These are phyloP conservation scores for Marasmius oreades DNA, from an alignment of 1,284 basidiomycete species.

Conservation along the genomic window DNA sequence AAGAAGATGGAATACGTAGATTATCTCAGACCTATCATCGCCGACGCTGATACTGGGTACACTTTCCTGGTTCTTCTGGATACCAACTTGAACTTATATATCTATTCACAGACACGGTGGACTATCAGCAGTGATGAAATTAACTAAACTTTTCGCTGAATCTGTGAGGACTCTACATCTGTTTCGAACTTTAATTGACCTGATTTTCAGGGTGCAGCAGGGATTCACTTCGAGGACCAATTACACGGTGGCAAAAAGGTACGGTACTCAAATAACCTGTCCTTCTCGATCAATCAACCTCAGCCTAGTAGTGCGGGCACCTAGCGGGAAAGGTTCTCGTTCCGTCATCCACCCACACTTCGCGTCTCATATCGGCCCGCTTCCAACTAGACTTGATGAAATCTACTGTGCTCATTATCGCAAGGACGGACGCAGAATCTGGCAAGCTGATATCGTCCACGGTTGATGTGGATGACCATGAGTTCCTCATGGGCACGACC, in stretches of 20 bases:
- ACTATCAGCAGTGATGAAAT: slow-evolving; percentile 94
- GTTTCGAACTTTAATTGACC: slow-evolving; percentile 3
- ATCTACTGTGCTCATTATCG: slow-evolving; percentile 85
- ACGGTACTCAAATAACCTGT: slow-evolving; percentile 5
- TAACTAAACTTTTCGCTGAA: slow-evolving; percentile 90
- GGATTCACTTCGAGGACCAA: slow-evolving; percentile 90
- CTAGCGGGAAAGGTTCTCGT: slow-evolving; percentile 93
- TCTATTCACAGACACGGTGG: slow-evolving; percentile 71
- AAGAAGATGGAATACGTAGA: slow-evolving; percentile 76
- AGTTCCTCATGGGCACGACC: slow-evolving; percentile 77
- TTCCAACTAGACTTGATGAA: slow-evolving; percentile 89
- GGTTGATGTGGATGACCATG: slow-evolving; percentile 75
- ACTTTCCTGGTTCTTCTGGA: slow-evolving; percentile 16
- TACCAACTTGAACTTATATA: slow-evolving; percentile 7
- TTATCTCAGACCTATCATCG: slow-evolving; percentile 91
- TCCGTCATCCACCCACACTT: slow-evolving; percentile 82
- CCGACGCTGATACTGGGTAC: slow-evolving; percentile 92
- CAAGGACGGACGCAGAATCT: slow-evolving; percentile 91
- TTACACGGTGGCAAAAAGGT: slow-evolving; percentile 89
- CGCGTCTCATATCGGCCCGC: slow-evolving; percentile 78
- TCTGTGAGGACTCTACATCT: slow-evolving; percentile 45
- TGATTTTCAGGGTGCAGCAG: slow-evolving; percentile 69
- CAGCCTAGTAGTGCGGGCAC: slow-evolving; percentile 68
- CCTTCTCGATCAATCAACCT: slow-evolving; percentile 2
- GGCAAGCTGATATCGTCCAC: slow-evolving; percentile 83